Percentiles rank a stretch among this genome's conserved stretches.
Evolutionary conservation across 257 asterid species (phyloP).

Genomic region (Solanum neorickii): DNA sequence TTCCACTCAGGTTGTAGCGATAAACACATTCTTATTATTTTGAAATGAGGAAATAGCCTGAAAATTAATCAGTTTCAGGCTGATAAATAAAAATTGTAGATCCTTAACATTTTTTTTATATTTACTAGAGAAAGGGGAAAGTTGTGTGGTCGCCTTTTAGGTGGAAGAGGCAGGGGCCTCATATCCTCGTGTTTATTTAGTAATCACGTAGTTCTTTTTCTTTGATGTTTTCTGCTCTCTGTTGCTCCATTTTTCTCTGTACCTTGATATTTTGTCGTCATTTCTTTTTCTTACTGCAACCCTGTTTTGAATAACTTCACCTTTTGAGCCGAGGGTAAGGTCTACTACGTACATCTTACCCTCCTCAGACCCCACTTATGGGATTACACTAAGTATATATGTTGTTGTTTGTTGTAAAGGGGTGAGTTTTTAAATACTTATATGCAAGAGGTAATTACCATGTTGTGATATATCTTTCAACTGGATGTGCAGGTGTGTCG

Average conservation of each 20-base stretch:
- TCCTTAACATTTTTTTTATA: background rate
- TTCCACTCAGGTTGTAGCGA: background rate
- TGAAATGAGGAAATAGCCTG: background rate
- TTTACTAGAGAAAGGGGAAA: background rate
- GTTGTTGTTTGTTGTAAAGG: background rate
- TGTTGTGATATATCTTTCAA: conserved; percentile 2
- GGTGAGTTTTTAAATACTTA: background rate
- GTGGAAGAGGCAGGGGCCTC: background rate
- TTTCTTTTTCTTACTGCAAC: background rate
- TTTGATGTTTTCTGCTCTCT: background rate
- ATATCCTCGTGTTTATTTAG: background rate
- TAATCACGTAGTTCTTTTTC: background rate
- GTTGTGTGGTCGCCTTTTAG: background rate
- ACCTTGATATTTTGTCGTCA: background rate
- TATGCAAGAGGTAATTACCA: background rate
- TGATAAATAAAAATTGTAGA: background rate
- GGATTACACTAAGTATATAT: background rate
- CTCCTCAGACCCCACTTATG: background rate
- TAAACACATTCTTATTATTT: background rate
- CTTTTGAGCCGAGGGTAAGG: background rate
- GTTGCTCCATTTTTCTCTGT: background rate
- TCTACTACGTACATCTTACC: background rate
- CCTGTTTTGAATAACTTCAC: background rate
- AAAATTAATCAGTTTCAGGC: background rate
- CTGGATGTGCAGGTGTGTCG: conserved; percentile 74